Evolutionary conservation across 2,329 filamentous ascomycete species (phyloP).

Genomic region (Pseudogymnoascus destructans): DNA sequence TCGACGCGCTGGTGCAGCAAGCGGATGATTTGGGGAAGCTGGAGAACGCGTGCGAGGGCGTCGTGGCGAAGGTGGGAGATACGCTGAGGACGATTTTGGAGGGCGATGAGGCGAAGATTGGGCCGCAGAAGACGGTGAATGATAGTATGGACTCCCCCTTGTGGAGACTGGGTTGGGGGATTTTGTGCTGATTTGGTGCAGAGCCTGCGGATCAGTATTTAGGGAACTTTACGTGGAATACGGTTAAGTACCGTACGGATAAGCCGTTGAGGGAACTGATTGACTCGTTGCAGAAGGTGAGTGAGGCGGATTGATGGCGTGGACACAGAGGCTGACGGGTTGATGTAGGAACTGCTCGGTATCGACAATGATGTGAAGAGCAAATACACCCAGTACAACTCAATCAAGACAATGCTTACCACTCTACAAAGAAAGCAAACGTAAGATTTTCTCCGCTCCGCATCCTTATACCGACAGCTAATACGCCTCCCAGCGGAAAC

Average conservation of each 20-base stretch:
- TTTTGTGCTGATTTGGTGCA: constrained; percentile 28
- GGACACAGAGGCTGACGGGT: not conserved
- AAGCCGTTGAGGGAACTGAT: constrained; percentile 80
- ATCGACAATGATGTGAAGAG: constrained; percentile 93
- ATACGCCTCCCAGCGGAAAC: constrained; percentile 52
- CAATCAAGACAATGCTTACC: constrained; percentile 72
- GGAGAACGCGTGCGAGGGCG: constrained; percentile 61
- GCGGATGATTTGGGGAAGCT: constrained; percentile 91
- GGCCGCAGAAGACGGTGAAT: constrained; percentile 70
- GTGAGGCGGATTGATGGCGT: not conserved
- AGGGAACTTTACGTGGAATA: constrained; percentile 86
- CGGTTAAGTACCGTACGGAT: constrained; percentile 90
- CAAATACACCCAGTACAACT: constrained; percentile 91
- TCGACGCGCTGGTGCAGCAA: constrained; percentile 90
- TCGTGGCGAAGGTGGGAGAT: constrained; percentile 64
- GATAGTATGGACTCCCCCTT: constrained; percentile 73
- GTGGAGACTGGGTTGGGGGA: not conserved
- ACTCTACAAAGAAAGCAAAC: constrained; percentile 78
- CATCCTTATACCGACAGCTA: constrained; percentile 14
- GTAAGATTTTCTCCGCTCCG: constrained; percentile 34
- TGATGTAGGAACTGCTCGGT: constrained; percentile 62
- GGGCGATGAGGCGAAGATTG: constrained; percentile 36
- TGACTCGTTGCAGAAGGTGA: constrained; percentile 74
- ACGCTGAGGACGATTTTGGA: constrained; percentile 24
- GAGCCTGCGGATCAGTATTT: constrained; percentile 95